Evolutionary conservation across 331 rosid species (phyloP), one percentile per base, ranked within the genome.

Genomic region (Spiraea crenata): DNA sequence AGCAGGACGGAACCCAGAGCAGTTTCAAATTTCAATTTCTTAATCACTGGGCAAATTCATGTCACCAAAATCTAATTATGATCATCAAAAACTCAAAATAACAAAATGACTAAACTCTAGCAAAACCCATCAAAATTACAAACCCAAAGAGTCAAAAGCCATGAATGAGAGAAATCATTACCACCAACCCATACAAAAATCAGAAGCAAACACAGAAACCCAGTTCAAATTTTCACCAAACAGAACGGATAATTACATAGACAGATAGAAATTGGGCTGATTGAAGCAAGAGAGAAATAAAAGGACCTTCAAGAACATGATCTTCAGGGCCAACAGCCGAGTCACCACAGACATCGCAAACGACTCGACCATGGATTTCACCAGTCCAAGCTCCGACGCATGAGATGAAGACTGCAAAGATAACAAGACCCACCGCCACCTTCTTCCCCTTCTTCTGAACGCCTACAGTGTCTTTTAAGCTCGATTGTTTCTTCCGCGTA

Each of bases 241-340:
- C 17, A 12, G 46, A 57, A 6, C 1, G 31, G 31, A 46, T 1
- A 75, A 48, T 61, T 12, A 50, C 52, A 69, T 63, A 11, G 57
- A 48, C n/a, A 61, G 69, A 56, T 3, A 34, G 6, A 31, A 13
- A 54, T 20, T 19, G 57, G 44, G 37, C 46, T 25, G 57, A 46
- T 63, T 46, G n/a, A 37, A 69, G 35, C 35, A 59, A 48, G 44
- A 64, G 74, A 40, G 64, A 68, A 14, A 45, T 55, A 57, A 46
- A 59, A 44, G 20, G 17, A 93, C 98, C 98, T 90, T 93, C 85
- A 11, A 93, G 88, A 67, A 87, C 80, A 77, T 93, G 92, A 19
- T 90, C 97, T 79, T 93, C 97, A 61, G 98, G 97, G 67, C 98
- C 95, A 44, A 90, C 71, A 20, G 95, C 82, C 68, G 97, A 89